A percentile compares a stretch with the other conserved stretches of the same genome.
Conservation (phyloP, 176 grass and related monocot genomes). For the Thinopyrum elongatum region DNA sequence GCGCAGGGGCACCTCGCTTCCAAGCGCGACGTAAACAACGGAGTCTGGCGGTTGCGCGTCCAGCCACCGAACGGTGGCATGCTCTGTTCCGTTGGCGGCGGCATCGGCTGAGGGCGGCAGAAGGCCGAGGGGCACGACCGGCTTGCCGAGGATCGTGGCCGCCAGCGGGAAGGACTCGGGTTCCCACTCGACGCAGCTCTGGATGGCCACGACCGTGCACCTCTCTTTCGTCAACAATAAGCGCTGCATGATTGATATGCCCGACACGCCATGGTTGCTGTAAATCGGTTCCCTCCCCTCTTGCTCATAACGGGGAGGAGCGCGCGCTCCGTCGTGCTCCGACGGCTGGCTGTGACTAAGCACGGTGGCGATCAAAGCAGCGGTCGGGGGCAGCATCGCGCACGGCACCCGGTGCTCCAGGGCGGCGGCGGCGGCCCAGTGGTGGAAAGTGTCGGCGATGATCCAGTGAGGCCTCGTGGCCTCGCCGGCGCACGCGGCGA, state of each 20-base stretch:
- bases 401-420: not conserved
- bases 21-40: not conserved
- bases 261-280: not conserved
- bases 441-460: not conserved
- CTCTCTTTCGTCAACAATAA: not conserved
- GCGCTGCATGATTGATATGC: not conserved
- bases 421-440: not conserved
- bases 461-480: not conserved
- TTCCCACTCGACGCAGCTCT: slow-evolving; percentile 5
- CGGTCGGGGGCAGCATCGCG: not conserved
- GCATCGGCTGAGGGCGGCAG: not conserved
- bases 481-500: not conserved
- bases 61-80: not conserved
- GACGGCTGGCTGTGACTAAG: not conserved
- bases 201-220: not conserved
- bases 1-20: not conserved
- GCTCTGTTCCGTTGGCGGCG: not conserved
- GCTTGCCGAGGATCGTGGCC: not conserved
- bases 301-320: not conserved
- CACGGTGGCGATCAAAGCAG: not conserved
- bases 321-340: not conserved
- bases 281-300: not conserved
- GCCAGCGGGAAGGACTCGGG: not conserved
- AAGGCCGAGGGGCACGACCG: not conserved
- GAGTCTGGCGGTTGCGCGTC: not conserved